Conservation (phyloP, 2,329 filamentous ascomycete species). For the Aspergillus puulaauensis region DNA sequence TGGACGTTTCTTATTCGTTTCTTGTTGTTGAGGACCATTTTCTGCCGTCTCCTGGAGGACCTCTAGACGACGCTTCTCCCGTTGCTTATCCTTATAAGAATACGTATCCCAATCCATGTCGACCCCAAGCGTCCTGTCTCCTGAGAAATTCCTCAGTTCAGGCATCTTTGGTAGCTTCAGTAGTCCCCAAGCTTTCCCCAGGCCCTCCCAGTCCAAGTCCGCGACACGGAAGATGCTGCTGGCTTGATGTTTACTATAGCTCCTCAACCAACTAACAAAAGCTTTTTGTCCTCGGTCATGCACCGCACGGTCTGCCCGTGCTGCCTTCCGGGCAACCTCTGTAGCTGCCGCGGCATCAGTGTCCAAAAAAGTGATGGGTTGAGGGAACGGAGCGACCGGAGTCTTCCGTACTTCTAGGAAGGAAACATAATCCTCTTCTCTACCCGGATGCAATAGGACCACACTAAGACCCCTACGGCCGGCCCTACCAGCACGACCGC, state of each 20-base stretch:
- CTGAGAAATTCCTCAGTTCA: constrained; percentile 72
- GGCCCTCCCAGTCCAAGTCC: constrained; percentile 81
- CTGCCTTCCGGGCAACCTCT: constrained; percentile 59
- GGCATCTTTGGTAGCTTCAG: constrained; percentile 91
- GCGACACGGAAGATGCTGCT: constrained; percentile 82
- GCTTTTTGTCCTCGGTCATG: constrained; percentile 87
- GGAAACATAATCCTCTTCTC: constrained; percentile 84
- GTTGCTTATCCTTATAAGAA: constrained; percentile 69
- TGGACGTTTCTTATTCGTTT: constrained; percentile 52
- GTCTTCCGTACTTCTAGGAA: constrained; percentile 88
- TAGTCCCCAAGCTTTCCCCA: constrained; percentile 81
- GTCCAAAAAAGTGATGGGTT: constrained; percentile 60
- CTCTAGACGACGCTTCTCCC: constrained; percentile 64
- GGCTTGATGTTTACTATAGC: constrained; percentile 88
- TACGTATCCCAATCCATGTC: constrained; percentile 63
- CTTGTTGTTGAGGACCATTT: constrained; percentile 31
- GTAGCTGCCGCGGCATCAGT: constrained; percentile 61
- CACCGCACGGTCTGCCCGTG: constrained; percentile 61
- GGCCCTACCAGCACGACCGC: constrained; percentile 63
- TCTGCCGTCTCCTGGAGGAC: constrained; percentile 52
- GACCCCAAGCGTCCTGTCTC: constrained; percentile 63
- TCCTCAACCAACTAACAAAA: constrained; percentile 90
- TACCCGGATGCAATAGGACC: constrained; percentile 78
- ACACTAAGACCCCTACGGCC: constrained; percentile 76
- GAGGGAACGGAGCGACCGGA: constrained; percentile 65